phyloP scores from a whole-genome alignment of 345 rosid species.

The Luvunga scandens region DNA sequence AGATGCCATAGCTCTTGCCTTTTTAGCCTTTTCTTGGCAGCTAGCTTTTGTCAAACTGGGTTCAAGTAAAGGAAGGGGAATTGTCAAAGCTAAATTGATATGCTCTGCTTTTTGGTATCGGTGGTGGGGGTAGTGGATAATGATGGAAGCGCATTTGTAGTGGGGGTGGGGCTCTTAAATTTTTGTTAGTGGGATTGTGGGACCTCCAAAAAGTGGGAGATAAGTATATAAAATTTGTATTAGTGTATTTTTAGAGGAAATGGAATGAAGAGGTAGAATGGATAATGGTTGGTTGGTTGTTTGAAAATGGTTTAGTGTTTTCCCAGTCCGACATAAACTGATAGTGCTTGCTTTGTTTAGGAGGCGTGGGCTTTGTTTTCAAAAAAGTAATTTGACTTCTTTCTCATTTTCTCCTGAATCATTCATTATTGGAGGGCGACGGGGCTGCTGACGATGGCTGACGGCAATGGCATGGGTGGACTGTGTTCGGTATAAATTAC shows the following conservation, averaged over 20 bases:
- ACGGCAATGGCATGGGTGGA: not conserved
- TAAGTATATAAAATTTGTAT: slow-evolving; percentile 23
- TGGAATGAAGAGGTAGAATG: slow-evolving; percentile 24
- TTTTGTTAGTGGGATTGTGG: slow-evolving; percentile 62
- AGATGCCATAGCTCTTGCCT: slow-evolving; percentile 45
- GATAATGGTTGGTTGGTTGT: slow-evolving; percentile 27
- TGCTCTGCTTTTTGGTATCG: slow-evolving; percentile 37
- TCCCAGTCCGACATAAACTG: slow-evolving; percentile 18
- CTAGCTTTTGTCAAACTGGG: slow-evolving; percentile 35
- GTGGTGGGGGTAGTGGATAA: slow-evolving; percentile 59
- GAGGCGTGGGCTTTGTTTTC: slow-evolving; percentile 19
- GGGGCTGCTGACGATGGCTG: not conserved
- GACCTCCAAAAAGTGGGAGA: slow-evolving; percentile 45
- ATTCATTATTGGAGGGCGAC: slow-evolving; percentile 19
- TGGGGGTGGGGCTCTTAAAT: slow-evolving; percentile 33
- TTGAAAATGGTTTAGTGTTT: slow-evolving; percentile 6
- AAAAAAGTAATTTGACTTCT: slow-evolving; percentile 32
- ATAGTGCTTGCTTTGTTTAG: slow-evolving; percentile 23
- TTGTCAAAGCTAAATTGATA: slow-evolving; percentile 64
- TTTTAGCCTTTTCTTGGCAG: slow-evolving; percentile 31
- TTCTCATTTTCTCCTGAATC: slow-evolving; percentile 11
- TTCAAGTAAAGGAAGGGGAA: slow-evolving; percentile 28
- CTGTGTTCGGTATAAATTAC: not conserved
- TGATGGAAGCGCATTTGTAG: slow-evolving; percentile 59
- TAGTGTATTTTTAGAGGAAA: slow-evolving; percentile 13